phyloP scores from a whole-genome alignment of 2,329 filamentous ascomycete genomes.

The Cercospora zeae-maydis region DNA sequence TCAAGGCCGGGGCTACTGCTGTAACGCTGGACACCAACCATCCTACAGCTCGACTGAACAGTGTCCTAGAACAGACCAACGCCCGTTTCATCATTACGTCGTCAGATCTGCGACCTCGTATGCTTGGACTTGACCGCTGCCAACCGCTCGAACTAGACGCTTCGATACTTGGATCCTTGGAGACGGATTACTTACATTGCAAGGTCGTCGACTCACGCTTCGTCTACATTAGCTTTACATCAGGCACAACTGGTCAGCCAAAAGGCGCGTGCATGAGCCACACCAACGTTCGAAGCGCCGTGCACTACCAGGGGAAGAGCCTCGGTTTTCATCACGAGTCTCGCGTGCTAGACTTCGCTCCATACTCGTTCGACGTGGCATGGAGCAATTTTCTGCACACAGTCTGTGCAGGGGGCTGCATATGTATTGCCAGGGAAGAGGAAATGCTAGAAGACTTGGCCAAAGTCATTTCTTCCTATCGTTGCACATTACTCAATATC shows the following conservation, averaged over 20 bases:
- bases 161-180: neutral
- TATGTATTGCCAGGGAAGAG: constrained; percentile 32
- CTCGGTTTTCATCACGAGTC: constrained; percentile 13
- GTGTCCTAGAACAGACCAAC: constrained; percentile 29
- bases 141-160: neutral
- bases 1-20: constrained; percentile 34
- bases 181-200: neutral
- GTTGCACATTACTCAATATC: constrained; percentile 50
- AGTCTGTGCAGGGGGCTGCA: constrained; percentile 17
- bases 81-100: constrained; percentile 19
- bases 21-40: constrained; percentile 31
- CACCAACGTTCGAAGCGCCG: constrained; percentile 11
- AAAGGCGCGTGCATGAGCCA: constrained; percentile 6
- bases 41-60: constrained; percentile 28
- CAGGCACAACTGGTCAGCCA: neutral
- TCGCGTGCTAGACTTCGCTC: constrained; percentile 26
- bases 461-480: constrained; percentile 33
- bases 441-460: constrained; percentile 53
- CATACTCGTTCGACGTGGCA: constrained; percentile 28
- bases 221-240: constrained; percentile 4
- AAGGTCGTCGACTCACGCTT: constrained; percentile 6
- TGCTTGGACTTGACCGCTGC: neutral
- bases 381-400: constrained; percentile 25
- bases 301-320: constrained; percentile 2
- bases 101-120: neutral